phyloP scores from a whole-genome alignment of 1,139 yeast genomes.

The Saccharomycopsis phalli region DNA sequence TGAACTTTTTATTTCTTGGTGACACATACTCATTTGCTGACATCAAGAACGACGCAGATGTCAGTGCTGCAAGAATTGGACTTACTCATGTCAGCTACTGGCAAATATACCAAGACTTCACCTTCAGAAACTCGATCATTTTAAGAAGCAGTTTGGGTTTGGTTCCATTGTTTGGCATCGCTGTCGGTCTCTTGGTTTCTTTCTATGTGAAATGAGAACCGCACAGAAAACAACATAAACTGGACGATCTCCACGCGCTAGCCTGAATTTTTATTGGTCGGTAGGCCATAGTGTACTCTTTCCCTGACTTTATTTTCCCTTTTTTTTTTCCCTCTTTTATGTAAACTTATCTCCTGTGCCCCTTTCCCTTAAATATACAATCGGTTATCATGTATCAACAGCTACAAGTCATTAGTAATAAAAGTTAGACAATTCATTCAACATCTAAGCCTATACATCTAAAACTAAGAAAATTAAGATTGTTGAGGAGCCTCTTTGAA shows the following conservation, averaged over 20 bases:
- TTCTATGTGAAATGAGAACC: constrained; percentile 24
- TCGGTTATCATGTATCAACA: no score
- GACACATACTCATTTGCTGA: constrained; percentile 24
- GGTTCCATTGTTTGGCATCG: constrained; percentile 27
- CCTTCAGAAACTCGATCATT: constrained; percentile 24
- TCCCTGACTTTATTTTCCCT: no score
- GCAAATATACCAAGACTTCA: constrained; percentile 21
- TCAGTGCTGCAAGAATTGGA: constrained; percentile 25
- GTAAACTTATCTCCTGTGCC: no score
- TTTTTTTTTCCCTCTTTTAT: no score
- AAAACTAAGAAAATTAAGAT: constrained; percentile 30
- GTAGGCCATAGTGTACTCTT: no score
- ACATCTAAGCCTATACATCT: no score
- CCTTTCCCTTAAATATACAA: no score
- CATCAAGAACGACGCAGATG: constrained; percentile 24
- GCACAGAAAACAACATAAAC: neutral
- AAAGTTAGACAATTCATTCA: no score
- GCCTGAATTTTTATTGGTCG: no score
- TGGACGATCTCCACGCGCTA: no score
- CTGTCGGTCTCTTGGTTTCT: constrained; percentile 27
- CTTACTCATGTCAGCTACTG: constrained; percentile 1
- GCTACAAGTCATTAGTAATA: no score
- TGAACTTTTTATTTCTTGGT: constrained; percentile 35
- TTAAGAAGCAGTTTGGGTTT: constrained; percentile 27
- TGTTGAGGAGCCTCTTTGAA: constrained; percentile 95